Evolutionary conservation across 345 rosid species (phyloP).

Genomic region (Balakata baccata): DNA sequence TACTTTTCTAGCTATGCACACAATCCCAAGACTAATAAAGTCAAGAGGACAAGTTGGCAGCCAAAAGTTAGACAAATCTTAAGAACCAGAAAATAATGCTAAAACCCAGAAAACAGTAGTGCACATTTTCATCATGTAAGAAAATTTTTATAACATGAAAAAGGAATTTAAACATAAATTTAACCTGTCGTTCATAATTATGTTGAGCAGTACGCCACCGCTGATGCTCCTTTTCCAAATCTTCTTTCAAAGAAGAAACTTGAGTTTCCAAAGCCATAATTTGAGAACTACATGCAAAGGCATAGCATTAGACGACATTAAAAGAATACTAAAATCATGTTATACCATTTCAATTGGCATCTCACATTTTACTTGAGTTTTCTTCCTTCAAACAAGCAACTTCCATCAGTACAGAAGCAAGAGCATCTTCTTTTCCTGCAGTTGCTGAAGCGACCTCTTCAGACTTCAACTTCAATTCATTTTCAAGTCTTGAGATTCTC

Average conservation of each 20-base stretch:
- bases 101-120: neutral
- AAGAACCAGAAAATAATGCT: neutral
- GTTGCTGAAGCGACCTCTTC: slow-evolving; percentile 61
- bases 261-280: slow-evolving; percentile 59
- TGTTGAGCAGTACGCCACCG: slow-evolving; percentile 75
- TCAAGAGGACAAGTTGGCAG: neutral
- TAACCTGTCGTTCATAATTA: slow-evolving; percentile 96
- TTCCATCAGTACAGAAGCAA: slow-evolving; percentile 63
- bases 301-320: slow-evolving; percentile 14
- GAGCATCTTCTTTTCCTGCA: slow-evolving; percentile 66
- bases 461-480: slow-evolving; percentile 60
- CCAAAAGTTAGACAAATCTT: neutral
- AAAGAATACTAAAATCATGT: slow-evolving; percentile 6
- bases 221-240: slow-evolving; percentile 69
- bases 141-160: neutral
- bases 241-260: slow-evolving; percentile 57
- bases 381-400: slow-evolving; percentile 67
- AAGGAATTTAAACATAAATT: slow-evolving; percentile 2
- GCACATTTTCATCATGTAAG: neutral
- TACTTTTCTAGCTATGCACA: neutral
- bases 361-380: slow-evolving; percentile 55
- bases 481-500: slow-evolving; percentile 70
- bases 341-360: slow-evolving; percentile 1
- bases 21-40: neutral
- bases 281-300: slow-evolving; percentile 58